A percentile compares a stretch with the other conserved stretches of the same genome.
Conservation (phyloP, 2,329 filamentous ascomycete genomes). For the Epichloe festucae region DNA sequence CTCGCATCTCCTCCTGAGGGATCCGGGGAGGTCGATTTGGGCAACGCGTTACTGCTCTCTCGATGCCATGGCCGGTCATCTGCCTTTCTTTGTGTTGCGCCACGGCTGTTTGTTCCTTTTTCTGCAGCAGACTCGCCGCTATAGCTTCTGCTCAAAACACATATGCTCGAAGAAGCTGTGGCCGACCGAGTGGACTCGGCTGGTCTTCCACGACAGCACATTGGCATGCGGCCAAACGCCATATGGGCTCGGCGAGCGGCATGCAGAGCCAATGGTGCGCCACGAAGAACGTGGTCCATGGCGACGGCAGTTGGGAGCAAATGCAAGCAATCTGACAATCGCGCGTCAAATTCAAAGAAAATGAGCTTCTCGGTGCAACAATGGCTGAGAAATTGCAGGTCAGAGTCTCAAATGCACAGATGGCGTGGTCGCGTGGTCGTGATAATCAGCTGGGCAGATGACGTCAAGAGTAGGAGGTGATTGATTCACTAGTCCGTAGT, state of each 20-base stretch:
- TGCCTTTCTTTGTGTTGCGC: slow-evolving; percentile 37
- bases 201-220: not conserved
- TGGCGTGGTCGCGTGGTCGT: not conserved
- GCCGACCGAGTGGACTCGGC: not conserved
- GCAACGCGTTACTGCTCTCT: slow-evolving; percentile 36
- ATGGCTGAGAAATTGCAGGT: too few relatives aligned
- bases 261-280: not conserved
- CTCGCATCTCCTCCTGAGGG: slow-evolving; percentile 13
- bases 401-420: not conserved
- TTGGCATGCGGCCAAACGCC: not conserved
- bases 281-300: slow-evolving; percentile 2
- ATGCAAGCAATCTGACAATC: not conserved
- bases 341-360: not conserved
- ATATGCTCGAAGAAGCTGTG: not conserved
- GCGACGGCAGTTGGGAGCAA: not conserved
- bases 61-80: slow-evolving; percentile 53
- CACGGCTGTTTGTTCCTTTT: not conserved
- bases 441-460: not conserved
- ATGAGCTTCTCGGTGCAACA: not conserved
- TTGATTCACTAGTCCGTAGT: not conserved
- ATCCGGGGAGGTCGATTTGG: slow-evolving; percentile 18
- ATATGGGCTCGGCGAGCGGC: not conserved
- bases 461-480: not conserved
- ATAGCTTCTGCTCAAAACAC: not conserved
- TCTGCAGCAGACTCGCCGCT: not conserved